phyloP scores from a whole-genome alignment of 768 basidiomycete genomes.

The Tulasnella sp. region DNA sequence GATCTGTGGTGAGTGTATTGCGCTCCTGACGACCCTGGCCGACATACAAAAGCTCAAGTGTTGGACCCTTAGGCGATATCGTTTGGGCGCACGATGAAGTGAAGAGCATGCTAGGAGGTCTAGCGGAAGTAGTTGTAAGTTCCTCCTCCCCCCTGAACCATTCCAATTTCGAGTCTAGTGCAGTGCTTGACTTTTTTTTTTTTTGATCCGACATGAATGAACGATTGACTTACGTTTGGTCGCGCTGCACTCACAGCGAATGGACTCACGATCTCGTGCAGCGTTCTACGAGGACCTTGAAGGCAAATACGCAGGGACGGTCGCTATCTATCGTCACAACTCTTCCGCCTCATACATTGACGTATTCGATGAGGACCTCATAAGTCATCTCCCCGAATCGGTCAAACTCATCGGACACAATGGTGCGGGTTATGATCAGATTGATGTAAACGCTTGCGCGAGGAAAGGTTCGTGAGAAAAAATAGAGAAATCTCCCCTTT shows the following conservation, averaged over 20 bases:
- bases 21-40: background rate
- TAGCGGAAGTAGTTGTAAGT: slow-evolving; percentile 69
- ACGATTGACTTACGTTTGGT: too few species aligned
- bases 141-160: background rate
- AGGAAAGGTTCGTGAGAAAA: slow-evolving; percentile 42
- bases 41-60: background rate
- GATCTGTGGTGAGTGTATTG: slow-evolving; percentile 24
- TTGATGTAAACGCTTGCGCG: slow-evolving; percentile 67
- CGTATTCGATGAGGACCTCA: slow-evolving; percentile 67
- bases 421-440: slow-evolving; percentile 86
- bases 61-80: slow-evolving; percentile 41
- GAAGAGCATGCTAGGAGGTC: slow-evolving; percentile 47
- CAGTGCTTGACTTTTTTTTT: too few species aligned
- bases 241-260: slow-evolving; percentile 28
- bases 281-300: slow-evolving; percentile 59
- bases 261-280: slow-evolving; percentile 51
- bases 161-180: too few species aligned
- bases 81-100: slow-evolving; percentile 76
- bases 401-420: slow-evolving; percentile 88
- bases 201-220: too few species aligned
- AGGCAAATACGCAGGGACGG: slow-evolving; percentile 59
- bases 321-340: slow-evolving; percentile 75
- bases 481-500: background rate
- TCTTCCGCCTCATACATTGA: slow-evolving; percentile 55
- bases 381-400: slow-evolving; percentile 51